Evolutionary conservation across 2,329 filamentous ascomycete genomes (phyloP).

Genomic region (Trichoderma aggressivum): DNA sequence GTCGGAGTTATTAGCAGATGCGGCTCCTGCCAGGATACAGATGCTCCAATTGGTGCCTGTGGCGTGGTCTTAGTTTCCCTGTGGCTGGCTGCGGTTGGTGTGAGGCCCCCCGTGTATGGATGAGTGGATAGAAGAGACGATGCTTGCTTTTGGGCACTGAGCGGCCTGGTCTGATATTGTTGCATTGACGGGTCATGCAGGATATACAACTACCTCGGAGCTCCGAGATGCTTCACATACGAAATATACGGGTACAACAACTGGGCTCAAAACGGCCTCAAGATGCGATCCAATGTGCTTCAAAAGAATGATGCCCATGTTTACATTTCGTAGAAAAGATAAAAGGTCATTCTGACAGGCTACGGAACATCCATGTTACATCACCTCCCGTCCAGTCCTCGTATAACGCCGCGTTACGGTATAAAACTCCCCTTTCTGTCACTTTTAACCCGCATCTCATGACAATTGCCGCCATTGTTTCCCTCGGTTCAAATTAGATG

Average conservation of each 20-base stretch:
- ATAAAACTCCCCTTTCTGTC: background rate
- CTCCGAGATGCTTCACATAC: background rate
- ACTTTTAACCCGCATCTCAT: background rate
- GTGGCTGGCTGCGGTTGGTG: background rate
- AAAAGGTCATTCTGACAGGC: constrained; percentile 15
- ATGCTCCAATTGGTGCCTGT: background rate
- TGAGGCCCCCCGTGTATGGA: background rate
- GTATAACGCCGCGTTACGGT: constrained; percentile 11
- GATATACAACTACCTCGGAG: background rate
- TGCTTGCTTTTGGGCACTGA: background rate
- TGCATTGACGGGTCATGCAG: background rate
- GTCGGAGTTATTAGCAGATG: background rate
- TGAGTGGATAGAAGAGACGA: background rate
- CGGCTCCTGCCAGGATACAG: background rate
- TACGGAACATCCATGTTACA: constrained; percentile 12
- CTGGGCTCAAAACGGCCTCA: background rate
- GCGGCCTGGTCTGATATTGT: background rate
- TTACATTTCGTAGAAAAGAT: background rate
- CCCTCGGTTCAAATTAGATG: background rate
- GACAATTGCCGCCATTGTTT: background rate
- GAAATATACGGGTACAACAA: background rate
- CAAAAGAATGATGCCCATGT: background rate
- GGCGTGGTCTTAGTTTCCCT: background rate
- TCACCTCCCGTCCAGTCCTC: constrained; percentile 10
- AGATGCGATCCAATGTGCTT: background rate